phyloP scores from a whole-genome alignment of 768 basidiomycete species.

The Cystofilobasidium ferigula region DNA sequence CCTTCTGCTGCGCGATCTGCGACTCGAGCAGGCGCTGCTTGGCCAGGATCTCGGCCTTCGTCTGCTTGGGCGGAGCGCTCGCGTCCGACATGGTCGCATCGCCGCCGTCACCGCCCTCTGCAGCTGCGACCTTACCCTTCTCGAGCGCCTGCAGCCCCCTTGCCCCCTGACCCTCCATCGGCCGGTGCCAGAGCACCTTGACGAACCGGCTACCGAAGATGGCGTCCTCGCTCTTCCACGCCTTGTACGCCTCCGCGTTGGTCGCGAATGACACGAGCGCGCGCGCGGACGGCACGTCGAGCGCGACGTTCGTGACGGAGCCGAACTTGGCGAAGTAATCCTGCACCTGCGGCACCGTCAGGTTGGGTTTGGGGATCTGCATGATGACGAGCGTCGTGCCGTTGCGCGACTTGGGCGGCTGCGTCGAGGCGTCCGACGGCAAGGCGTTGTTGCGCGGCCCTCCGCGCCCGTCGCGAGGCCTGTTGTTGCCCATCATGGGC shows the following conservation, averaged over 20 bases:
- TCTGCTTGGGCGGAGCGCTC: not conserved
- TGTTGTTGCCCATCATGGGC: not conserved
- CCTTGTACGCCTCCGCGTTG: conserved; percentile 71
- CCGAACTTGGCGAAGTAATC: conserved; percentile 88
- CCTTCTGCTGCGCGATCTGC: conserved; percentile 80
- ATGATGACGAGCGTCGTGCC: conserved; percentile 61
- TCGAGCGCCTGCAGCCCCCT: conserved; percentile 66
- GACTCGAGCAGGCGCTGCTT: conserved; percentile 67
- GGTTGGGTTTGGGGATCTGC: conserved; percentile 77
- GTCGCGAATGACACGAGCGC: conserved; percentile 77
- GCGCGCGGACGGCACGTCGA: conserved; percentile 62
- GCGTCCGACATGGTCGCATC: conserved; percentile 28
- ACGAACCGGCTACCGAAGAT: conserved; percentile 90
- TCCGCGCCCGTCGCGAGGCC: not conserved
- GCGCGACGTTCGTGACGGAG: conserved; percentile 79
- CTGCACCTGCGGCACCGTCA: conserved; percentile 65
- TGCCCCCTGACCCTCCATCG: conserved; percentile 80
- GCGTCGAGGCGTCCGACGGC: conserved; percentile 28
- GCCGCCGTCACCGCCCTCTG: conserved; percentile 38
- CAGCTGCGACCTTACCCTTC: conserved; percentile 64
- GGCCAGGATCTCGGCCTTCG: conserved; percentile 38
- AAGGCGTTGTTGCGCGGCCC: not conserved
- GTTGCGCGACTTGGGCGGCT: conserved; percentile 33
- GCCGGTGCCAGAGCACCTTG: conserved; percentile 89
- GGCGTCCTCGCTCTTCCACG: conserved; percentile 90